phyloP scores from a whole-genome alignment of 306 rosid genomes.

The Dryas drummondii region DNA sequence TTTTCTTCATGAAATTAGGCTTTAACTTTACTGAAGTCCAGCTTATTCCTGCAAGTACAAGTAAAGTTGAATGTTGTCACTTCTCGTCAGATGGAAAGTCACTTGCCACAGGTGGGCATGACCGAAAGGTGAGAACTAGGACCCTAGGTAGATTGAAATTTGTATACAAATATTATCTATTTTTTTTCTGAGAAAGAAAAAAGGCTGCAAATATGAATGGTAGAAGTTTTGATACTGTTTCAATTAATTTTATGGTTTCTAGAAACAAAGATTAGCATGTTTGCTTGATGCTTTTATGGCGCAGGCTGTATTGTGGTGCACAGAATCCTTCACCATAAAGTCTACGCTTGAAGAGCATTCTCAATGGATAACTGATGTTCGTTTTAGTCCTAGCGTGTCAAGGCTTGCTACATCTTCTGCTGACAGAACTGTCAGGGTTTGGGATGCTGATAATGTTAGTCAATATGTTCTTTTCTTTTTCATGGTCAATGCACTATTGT shows the following conservation, averaged over 20 bases:
- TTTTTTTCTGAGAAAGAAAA: background rate
- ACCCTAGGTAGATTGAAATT: constrained; percentile 9
- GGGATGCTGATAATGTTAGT: constrained; percentile 82
- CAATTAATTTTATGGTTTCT: background rate
- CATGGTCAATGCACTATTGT: background rate
- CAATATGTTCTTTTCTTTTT: background rate
- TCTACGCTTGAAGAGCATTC: constrained; percentile 71
- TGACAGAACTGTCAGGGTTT: constrained; percentile 77
- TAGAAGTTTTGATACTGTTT: background rate
- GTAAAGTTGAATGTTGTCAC: constrained; percentile 72
- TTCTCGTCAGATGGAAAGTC: constrained; percentile 87
- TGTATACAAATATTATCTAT: background rate
- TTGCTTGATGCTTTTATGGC: constrained; percentile 22
- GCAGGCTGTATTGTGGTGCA: constrained; percentile 84
- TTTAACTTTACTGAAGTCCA: constrained; percentile 45
- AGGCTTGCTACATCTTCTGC: constrained; percentile 84
- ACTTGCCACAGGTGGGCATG: constrained; percentile 84
- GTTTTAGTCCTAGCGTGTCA: constrained; percentile 62
- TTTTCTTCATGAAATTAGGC: constrained; percentile 39
- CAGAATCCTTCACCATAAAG: constrained; percentile 50
- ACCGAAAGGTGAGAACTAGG: constrained; percentile 53
- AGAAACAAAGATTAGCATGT: constrained; percentile 8
- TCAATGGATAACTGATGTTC: constrained; percentile 70
- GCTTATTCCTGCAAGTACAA: constrained; percentile 50
- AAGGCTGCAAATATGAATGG: constrained; percentile 16